Evolutionary conservation across 371 early-diverging fungal genomes (phyloP), one percentile per base, ranked within the genome.

Genomic region (Mortierella sp.): DNA sequence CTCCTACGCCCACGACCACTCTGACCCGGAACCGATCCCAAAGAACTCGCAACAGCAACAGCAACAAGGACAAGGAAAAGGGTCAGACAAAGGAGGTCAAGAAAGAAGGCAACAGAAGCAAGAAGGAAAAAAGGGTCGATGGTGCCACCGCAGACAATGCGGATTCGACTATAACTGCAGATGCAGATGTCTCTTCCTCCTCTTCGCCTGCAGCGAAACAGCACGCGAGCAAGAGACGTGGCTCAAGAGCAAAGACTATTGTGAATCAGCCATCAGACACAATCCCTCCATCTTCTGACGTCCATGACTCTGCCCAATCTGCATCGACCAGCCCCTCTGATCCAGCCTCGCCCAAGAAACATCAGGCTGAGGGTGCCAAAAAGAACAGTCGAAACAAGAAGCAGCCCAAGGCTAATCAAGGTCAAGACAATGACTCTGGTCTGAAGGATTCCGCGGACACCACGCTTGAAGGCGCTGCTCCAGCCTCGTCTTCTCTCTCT

Each of bases 151-250:
- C 31, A 9, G 46, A 14, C 30, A 32, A 1, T 23, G 28, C 44
- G 9, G 32, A 32, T 19, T n/a, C 46, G 12, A 7, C 24, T 24
- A 46, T 23, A 21, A 24, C 46, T 50, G 32, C 32, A 3, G 50
- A 17, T 11, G 23, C 28, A 27, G 41, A 53, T n/a, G 26, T 50
- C 5, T 23, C 51, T n/a, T 51, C 56, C 7, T 8, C 53, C 21
- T 14, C 67, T 32, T 42, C 41, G 19, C 27, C 67, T 21, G 42
- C 34, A 8, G 15, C 26, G 24, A 58, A 67, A 41, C 48, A 52
- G n/a, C 49, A 59, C 14, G 19, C 59, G 39, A 41, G 15, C 48
- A 67, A 59, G 67, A 57, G 47, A 65, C 66, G 47, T 24, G 50
- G 50, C 31, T 54, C 60, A 34, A 68, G 54, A 50, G 23, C 69